Conservation (phyloP, 2,329 filamentous ascomycete species). For the Exserohilum turcica region DNA sequence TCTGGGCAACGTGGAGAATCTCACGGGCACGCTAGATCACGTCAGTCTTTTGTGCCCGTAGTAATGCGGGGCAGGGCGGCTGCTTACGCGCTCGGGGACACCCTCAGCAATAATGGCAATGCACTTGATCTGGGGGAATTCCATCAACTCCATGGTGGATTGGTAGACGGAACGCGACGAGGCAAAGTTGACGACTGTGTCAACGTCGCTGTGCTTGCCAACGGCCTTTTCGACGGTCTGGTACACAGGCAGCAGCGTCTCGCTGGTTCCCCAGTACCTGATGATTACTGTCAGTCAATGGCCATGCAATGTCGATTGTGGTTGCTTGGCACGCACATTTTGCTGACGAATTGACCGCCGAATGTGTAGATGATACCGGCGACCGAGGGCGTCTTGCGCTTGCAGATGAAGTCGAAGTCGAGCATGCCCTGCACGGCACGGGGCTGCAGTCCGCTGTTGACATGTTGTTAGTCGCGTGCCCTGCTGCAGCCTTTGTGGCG, state of each 20-base stretch:
- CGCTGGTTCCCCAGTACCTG: slow-evolving; percentile 98
- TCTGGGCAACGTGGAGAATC: slow-evolving; percentile 93
- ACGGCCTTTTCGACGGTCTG: slow-evolving; percentile 91
- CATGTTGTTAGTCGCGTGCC: slow-evolving; percentile 27
- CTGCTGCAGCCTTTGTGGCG: not conserved
- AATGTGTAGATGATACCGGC: slow-evolving; percentile 99
- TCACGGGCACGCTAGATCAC: slow-evolving; percentile 81
- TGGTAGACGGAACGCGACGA: slow-evolving; percentile 98
- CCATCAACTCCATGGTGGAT: slow-evolving; percentile 98
- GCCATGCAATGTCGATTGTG: slow-evolving; percentile 2
- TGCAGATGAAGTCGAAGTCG: slow-evolving; percentile 99
- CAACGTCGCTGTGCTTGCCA: slow-evolving; percentile 94
- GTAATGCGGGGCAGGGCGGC: not conserved
- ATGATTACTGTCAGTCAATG: slow-evolving; percentile 21
- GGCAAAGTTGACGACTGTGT: slow-evolving; percentile 98
- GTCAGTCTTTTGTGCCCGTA: slow-evolving; percentile 16
- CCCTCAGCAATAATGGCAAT: slow-evolving; percentile 99
- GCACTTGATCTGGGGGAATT: slow-evolving; percentile 94
- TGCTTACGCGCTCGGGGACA: slow-evolving; percentile 91
- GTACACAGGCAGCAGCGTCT: slow-evolving; percentile 98
- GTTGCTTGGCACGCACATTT: slow-evolving; percentile 70
- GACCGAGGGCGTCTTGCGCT: slow-evolving; percentile 92
- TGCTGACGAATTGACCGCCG: slow-evolving; percentile 99
- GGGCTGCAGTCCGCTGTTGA: slow-evolving; percentile 82
- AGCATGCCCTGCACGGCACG: slow-evolving; percentile 71